Evolutionary conservation across 225 moss, liverwort and hornwort genomes (phyloP), one percentile per base, ranked within the genome.

Genomic region (Marchantia polymorpha): DNA sequence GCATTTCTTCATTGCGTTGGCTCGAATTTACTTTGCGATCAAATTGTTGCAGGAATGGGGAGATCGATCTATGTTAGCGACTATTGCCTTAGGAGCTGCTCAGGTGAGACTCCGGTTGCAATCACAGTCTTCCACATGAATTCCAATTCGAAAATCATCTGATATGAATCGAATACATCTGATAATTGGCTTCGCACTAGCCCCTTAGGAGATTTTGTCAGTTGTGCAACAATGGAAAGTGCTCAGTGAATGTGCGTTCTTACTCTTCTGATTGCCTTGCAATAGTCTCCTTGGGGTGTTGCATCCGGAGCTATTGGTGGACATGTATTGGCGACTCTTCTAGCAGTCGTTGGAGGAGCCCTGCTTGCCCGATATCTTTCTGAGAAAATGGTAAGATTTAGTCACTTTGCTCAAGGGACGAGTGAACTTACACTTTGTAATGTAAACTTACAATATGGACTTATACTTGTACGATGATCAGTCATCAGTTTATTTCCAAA

Each of bases 11-110:
- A 39, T 39, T 39, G 14, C 13, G 56, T 19, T 56, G 14, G 56
- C 53, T 12, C 46, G 7, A 52, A 68, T 49, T 76, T 47, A 27
- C 30, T 19, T 23, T 17, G 54, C 23, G 0, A 27, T 55, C 14
- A 49, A 52, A 20, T 73, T 52, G 30, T 22, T 68, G 79, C 87
- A 92, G 87, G 95, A 99, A 80, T 99, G 99, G 99, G 99, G 99
- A 54, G 99, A 99, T 74, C 88, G 99, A 66, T 99, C 95, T 7
- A 95, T 99, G 99, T 90, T 95, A 26, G 99, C 99, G 48, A 99
- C 99, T 7, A 93, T 99, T 69, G 99, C 99, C 7, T 86, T 99
- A 72, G 99, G 99, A 78, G 95, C 99, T 67, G 92, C 99, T 52
- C 91, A 93, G 89, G 92, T 92, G 31, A 75, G 84, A 56, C 10